Conservation (phyloP, 2,329 filamentous ascomycete species). For the Rutstroemia sp. region DNA sequence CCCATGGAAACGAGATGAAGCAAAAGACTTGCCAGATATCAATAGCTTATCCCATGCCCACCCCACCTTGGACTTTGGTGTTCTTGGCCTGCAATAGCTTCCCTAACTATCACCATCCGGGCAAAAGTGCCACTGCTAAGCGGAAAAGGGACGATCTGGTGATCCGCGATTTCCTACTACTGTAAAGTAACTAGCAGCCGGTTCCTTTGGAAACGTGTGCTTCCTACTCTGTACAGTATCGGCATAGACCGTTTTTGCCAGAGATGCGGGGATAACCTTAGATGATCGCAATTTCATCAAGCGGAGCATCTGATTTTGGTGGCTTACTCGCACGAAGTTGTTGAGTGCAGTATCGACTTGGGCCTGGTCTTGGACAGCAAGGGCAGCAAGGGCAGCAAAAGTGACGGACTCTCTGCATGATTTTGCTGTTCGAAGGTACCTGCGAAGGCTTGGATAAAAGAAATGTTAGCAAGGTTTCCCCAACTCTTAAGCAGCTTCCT, state of each 20-base stretch:
- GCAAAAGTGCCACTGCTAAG: neutral
- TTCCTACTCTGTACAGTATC: neutral
- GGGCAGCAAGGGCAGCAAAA: no score
- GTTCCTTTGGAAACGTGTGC: neutral
- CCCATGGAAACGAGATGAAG: neutral
- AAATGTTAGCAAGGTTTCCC: constrained; percentile 3
- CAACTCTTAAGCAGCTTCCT: neutral
- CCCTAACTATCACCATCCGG: no score
- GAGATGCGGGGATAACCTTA: neutral
- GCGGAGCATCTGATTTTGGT: no score
- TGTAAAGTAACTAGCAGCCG: neutral
- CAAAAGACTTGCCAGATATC: neutral
- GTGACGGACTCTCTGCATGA: neutral
- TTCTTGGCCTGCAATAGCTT: neutral
- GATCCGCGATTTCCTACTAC: neutral
- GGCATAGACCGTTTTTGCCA: no score
- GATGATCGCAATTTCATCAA: neutral
- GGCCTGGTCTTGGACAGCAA: no score
- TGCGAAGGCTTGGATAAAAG: neutral
- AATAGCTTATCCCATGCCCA: neutral
- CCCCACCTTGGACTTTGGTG: neutral
- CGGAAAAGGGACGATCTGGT: neutral
- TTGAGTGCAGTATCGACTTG: no score
- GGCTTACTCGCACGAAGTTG: no score
- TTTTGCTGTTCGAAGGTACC: neutral